These are phyloP conservation scores for Dictyophora rubrovolvata DNA, from an alignment of 768 basidiomycete species.

Conservation along the genomic window DNA sequence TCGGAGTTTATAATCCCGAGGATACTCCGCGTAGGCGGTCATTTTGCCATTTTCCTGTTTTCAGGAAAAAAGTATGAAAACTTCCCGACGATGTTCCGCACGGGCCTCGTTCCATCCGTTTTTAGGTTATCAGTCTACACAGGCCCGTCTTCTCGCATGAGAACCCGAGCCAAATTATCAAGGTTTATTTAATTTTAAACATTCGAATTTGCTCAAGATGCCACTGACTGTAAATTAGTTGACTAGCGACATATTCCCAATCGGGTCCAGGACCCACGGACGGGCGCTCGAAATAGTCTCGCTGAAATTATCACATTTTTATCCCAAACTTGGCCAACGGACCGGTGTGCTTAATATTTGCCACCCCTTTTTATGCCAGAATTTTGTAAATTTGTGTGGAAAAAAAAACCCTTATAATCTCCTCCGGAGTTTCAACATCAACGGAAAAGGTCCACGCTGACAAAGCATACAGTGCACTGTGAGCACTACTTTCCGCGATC, in stretches of 20 bases:
- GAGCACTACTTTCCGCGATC: slow-evolving; percentile 2
- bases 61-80: background rate
- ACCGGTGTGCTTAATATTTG: slow-evolving; percentile 3
- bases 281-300: background rate
- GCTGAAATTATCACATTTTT: background rate
- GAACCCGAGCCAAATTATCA: background rate
- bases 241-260: no score
- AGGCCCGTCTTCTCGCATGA: background rate
- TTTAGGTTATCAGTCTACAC: background rate
- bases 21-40: background rate
- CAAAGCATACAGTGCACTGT: no score
- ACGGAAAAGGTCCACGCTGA: no score
- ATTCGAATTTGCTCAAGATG: no score
- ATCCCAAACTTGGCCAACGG: background rate
- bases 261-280: no score
- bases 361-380: slow-evolving; percentile 30
- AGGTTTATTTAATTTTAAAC: background rate
- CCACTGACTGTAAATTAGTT: no score
- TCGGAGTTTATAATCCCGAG: slow-evolving; percentile 6
- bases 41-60: slow-evolving; percentile 1
- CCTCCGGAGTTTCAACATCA: slow-evolving; percentile 44
- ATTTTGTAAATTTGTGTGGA: slow-evolving; percentile 14
- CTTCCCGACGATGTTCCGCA: slow-evolving; percentile 8
- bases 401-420: slow-evolving; percentile 17
- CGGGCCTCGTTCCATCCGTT: slow-evolving; percentile 1